Conservation (phyloP, 148 eudicot species). For the Rhododendron kiyosumense region DNA sequence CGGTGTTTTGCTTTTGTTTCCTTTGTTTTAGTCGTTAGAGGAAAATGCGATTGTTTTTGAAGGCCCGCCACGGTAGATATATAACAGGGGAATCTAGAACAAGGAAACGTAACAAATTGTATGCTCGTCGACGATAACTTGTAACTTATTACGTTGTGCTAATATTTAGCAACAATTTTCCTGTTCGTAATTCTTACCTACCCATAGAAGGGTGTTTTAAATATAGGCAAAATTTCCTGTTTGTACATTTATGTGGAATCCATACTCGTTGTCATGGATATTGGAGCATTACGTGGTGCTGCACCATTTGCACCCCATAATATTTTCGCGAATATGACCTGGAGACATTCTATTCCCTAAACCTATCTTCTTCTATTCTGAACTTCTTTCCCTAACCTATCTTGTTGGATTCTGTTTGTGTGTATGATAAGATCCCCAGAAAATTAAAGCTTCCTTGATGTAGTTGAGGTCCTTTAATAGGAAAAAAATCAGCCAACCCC, state of each 20-base stretch:
- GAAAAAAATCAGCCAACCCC: neutral
- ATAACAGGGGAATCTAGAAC: neutral
- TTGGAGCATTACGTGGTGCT: neutral
- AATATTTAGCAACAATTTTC: neutral
- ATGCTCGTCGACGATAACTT: neutral
- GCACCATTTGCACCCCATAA: neutral
- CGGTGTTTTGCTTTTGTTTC: neutral
- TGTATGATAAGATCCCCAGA: neutral
- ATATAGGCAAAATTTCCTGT: too few relatives aligned
- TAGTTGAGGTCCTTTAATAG: neutral
- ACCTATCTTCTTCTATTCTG: neutral
- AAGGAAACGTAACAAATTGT: neutral
- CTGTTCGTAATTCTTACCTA: neutral
- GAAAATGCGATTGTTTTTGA: conserved; percentile 1
- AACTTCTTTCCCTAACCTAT: neutral
- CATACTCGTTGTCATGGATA: neutral
- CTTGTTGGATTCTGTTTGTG: neutral
- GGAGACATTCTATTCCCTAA: neutral
- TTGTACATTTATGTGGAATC: neutral
- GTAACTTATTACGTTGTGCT: neutral
- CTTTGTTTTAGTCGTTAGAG: neutral
- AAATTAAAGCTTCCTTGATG: neutral
- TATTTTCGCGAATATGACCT: neutral
- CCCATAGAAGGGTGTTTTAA: neutral
- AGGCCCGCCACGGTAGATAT: neutral